Base-by-base conservation (phyloP, 1,139 yeast genomes). In the Geotrichum europaeum region DNA sequence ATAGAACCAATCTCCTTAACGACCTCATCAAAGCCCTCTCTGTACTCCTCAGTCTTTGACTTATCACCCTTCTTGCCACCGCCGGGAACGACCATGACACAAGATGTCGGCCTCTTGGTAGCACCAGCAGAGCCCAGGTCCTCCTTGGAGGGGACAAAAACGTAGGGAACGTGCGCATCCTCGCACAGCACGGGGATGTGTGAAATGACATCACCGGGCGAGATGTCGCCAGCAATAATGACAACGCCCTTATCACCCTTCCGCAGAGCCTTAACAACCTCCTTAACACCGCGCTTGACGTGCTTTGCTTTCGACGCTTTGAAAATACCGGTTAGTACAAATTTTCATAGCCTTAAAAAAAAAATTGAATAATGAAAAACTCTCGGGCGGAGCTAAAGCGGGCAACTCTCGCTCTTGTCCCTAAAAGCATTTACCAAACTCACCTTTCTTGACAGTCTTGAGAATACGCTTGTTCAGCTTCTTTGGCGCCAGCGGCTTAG, bases 51-150 rank as follows among this genome's bases (percentile, higher is more conserved):
- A 63, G 85, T 81, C 70, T 72, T 70, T 67, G 82, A 79, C 70
- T 84, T 82, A 71, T 89, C 88, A 70, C 87, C 90, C 70, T 85
- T 86, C 78, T 89, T 89, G 63, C 94, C 94, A 62, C 96, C 96
- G 62, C 97, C 97, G 70, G 99, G 99, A 60, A 92, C 96, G 70
- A 95, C 83, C 92, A 95, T 90, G 55, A 95, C 97, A 76, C 96
- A 92, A 51, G 97, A 90, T 49, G 99, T 95, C 69, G 99, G 99
- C 81, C 99, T 87, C 81, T 94, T 94, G 64, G 99, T 94, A 65
- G 97, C 96, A 72, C 99, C 98, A 40, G 99, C 99, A 65, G 96
- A 87, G 49, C 99, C 99, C 68, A 95, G 83, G 73, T 94, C 99
- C 79, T 94, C 98, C 78, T 94, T 94, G 59, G 97, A 90, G 69